phyloP scores from a whole-genome alignment of 345 rosid genomes.

The Gossypium arboreum region DNA sequence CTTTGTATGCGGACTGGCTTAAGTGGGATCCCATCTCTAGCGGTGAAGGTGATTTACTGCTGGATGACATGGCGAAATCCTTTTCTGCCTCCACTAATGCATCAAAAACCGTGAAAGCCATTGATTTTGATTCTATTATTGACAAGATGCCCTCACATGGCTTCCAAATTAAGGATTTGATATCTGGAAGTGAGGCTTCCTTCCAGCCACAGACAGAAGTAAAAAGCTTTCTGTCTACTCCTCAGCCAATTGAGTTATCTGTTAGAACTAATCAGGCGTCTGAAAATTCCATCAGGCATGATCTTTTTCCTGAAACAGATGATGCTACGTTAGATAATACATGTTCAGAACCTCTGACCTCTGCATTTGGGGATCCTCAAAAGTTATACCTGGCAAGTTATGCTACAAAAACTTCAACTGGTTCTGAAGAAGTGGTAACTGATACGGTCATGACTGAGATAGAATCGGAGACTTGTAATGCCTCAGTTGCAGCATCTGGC shows the following conservation, averaged over 20 bases:
- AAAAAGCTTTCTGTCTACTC: constrained; percentile 7
- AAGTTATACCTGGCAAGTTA: constrained; percentile 12
- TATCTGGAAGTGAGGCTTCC: constrained; percentile 29
- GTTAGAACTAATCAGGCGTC: constrained; percentile 19
- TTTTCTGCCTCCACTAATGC: constrained; percentile 37
- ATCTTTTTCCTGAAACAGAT: constrained; percentile 21
- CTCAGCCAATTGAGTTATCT: constrained; percentile 24
- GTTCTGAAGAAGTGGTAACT: constrained; percentile 23
- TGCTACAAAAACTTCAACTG: constrained; percentile 11
- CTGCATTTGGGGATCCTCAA: constrained; percentile 10
- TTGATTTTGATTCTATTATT: constrained; percentile 48
- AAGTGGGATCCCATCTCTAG: constrained; percentile 90
- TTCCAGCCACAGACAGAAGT: constrained; percentile 17
- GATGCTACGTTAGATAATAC: constrained; percentile 19
- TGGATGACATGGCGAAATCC: constrained; percentile 62
- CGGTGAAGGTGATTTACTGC: constrained; percentile 78
- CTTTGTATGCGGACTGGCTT: constrained; percentile 47
- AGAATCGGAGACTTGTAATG: constrained; percentile 17
- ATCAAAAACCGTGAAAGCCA: constrained; percentile 41
- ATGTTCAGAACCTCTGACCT: constrained; percentile 10
- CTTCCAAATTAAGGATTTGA: constrained; percentile 43
- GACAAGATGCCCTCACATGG: constrained; percentile 43
- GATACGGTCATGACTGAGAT: constrained; percentile 11
- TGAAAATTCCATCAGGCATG: constrained; percentile 12
- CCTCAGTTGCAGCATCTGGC: constrained; percentile 5